Percentiles rank a stretch among this genome's conserved stretches.
phyloP scores from a whole-genome alignment of 2,329 filamentous ascomycete genomes.

The Xylaria sp. region DNA sequence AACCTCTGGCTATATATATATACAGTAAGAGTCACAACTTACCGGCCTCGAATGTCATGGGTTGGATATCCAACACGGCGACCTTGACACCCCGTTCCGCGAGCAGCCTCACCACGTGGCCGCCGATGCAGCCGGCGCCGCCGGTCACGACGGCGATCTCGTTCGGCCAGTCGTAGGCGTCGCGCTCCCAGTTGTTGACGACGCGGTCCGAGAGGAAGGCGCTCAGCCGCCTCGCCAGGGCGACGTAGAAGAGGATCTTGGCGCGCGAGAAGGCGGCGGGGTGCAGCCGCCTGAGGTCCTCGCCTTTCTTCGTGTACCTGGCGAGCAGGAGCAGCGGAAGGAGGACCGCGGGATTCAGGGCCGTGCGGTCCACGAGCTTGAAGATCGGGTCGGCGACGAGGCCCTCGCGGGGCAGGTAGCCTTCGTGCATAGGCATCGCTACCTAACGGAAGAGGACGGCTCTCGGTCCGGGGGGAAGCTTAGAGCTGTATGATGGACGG shows the following conservation, averaged over 20 bases:
- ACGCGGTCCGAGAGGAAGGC: conserved; percentile 53
- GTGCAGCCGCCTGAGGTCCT: conserved; percentile 55
- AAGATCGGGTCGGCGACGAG: conserved; percentile 64
- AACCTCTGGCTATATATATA: conserved; percentile 5
- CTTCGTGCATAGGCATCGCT: conserved; percentile 52
- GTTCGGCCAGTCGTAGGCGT: conserved; percentile 65
- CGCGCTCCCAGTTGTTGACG: conserved; percentile 53
- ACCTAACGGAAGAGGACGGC: conserved; percentile 4
- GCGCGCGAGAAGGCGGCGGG: conserved; percentile 55
- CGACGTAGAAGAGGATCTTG: conserved; percentile 55
- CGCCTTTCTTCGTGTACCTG: conserved; percentile 65
- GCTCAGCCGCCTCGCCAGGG: conserved; percentile 52
- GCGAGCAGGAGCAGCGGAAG: conserved; percentile 66
- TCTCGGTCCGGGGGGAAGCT: background rate
- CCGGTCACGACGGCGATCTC: conserved; percentile 77
- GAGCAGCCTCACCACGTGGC: conserved; percentile 65
- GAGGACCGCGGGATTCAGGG: conserved; percentile 66
- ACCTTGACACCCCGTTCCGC: conserved; percentile 67
- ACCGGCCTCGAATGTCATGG: conserved; percentile 36
- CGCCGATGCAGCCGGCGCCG: conserved; percentile 74
- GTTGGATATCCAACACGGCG: conserved; percentile 71
- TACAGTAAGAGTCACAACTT: conserved; percentile 2
- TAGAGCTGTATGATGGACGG: background rate
- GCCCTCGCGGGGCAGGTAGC: conserved; percentile 58
- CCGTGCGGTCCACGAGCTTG: conserved; percentile 60